These are phyloP conservation scores for Grosmannia huntii DNA, from an alignment of 2,329 filamentous ascomycete species.

Conservation along the genomic window DNA sequence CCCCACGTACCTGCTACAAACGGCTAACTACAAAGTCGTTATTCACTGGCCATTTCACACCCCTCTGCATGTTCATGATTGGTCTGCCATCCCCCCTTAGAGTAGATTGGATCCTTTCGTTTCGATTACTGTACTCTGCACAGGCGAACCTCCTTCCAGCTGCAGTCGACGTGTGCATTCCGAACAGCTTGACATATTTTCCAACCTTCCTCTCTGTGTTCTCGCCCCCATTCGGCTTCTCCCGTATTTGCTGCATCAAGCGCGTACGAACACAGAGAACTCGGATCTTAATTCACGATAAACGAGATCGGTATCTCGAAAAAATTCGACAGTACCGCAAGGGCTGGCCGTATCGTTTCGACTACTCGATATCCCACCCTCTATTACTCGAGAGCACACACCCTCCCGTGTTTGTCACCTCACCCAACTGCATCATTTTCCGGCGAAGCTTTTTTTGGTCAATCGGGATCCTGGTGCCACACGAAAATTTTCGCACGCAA, in stretches of 20 bases:
- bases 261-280: background rate
- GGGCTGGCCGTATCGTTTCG: background rate
- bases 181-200: constrained; percentile 1
- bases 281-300: background rate
- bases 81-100: background rate
- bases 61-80: background rate
- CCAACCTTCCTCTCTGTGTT: constrained; percentile 1
- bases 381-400: background rate
- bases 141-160: background rate
- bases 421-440: background rate
- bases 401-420: background rate
- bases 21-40: background rate
- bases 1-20: background rate
- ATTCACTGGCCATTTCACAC: background rate
- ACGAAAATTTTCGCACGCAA: background rate
- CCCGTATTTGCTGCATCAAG: background rate
- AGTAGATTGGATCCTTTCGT: background rate
- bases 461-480: background rate
- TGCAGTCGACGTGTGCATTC: background rate
- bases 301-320: background rate
- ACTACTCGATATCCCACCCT: background rate
- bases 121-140: background rate
- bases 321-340: background rate
- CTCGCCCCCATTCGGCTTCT: background rate
- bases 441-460: background rate